Percentiles rank a stretch among this genome's conserved stretches.
These are phyloP conservation scores for Amanita subjunquillea DNA, from an alignment of 768 basidiomycete species.

Conservation along the genomic window DNA sequence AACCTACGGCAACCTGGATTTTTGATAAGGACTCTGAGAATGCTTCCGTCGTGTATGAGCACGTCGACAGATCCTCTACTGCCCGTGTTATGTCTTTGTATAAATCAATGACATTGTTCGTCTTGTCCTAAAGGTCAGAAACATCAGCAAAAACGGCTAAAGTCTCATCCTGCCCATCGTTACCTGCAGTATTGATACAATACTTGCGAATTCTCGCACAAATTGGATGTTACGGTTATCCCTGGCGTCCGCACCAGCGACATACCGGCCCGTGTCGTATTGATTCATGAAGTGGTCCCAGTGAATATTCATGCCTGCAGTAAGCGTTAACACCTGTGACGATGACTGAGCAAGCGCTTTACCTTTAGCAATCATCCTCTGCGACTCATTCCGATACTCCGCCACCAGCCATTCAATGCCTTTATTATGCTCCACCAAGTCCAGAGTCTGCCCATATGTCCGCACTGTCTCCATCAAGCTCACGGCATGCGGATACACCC, in stretches of 20 bases:
- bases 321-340: background rate
- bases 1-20: constrained; percentile 75
- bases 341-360: constrained; percentile 12
- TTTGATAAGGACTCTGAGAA: constrained; percentile 70
- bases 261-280: constrained; percentile 75
- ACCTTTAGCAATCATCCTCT: constrained; percentile 91
- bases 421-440: constrained; percentile 82
- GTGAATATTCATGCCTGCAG: constrained; percentile 80
- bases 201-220: constrained; percentile 90
- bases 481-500: constrained; percentile 97
- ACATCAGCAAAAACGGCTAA: background rate
- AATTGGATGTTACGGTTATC: constrained; percentile 91
- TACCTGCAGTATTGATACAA: constrained; percentile 86
- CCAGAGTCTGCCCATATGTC: constrained; percentile 92
- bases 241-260: constrained; percentile 58
- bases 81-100: constrained; percentile 78
- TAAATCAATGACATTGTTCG: constrained; percentile 85
- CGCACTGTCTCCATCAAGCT: constrained; percentile 98
- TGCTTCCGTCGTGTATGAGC: constrained; percentile 74
- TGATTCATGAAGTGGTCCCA: constrained; percentile 98
- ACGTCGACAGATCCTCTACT: constrained; percentile 82
- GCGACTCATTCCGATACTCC: constrained; percentile 87
- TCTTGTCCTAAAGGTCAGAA: constrained; percentile 60
- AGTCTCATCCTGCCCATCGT: background rate
- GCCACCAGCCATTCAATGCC: constrained; percentile 93